Percentiles rank a stretch among this genome's conserved stretches.
phyloP scores from a whole-genome alignment of 768 basidiomycete genomes.

The Leccinum obscurum region DNA sequence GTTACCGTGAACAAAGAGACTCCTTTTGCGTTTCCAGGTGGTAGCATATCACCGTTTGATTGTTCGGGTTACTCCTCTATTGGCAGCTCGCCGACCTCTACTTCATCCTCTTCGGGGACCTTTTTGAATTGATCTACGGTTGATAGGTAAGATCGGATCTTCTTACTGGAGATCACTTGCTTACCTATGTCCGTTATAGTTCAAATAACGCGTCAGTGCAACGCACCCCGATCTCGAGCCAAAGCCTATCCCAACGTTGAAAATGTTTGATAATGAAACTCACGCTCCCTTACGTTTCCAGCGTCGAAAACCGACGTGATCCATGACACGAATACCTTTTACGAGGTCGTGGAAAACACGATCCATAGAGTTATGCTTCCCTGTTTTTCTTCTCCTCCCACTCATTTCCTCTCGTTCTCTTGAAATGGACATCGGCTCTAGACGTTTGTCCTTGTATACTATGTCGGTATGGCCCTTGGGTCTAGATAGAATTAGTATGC shows the following conservation, averaged over 20 bases:
- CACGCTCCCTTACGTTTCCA: conserved; percentile 6
- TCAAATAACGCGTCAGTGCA: neutral
- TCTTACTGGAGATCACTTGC: neutral
- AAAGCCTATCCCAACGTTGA: neutral
- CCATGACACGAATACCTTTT: neutral
- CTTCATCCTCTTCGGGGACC: conserved; percentile 13
- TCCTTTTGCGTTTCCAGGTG: neutral
- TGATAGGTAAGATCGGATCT: neutral
- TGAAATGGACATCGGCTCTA: conserved; percentile 10
- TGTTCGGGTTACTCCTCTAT: conserved; percentile 6
- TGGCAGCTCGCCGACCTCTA: neutral
- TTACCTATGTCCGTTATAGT: neutral
- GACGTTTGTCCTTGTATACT: conserved; percentile 10
- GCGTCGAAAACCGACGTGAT: neutral
- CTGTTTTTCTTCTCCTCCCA: too few relatives aligned
- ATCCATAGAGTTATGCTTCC: neutral
- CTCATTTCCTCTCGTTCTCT: neutral
- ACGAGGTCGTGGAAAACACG: conserved; percentile 3
- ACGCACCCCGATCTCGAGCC: neutral
- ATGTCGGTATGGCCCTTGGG: neutral
- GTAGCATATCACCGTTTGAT: conserved; percentile 24
- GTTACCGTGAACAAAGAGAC: neutral
- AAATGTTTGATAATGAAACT: neutral
- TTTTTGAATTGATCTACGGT: conserved; percentile 2
- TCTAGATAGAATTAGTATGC: conserved; percentile 6